Conservation (phyloP, 768 basidiomycete species). For the Cytidiella melzeri region DNA sequence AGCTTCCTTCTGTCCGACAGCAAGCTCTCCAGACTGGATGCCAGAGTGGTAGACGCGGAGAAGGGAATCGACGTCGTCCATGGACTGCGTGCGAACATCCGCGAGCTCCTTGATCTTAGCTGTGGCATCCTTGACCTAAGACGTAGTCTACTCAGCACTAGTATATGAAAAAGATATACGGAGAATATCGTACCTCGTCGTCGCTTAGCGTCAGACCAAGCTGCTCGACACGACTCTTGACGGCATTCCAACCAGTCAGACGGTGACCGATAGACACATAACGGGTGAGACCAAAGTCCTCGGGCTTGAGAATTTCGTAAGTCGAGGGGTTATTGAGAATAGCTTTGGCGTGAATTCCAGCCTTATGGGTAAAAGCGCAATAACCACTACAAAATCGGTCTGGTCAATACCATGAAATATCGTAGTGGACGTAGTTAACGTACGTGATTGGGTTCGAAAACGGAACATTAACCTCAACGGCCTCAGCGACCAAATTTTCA, state of each 20-base stretch:
- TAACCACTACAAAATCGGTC: constrained; percentile 90
- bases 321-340: constrained; percentile 99
- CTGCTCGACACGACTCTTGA: constrained; percentile 99
- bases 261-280: constrained; percentile 98
- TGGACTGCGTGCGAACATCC: constrained; percentile 95
- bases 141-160: too few relatives aligned
- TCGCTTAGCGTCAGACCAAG: constrained; percentile 86
- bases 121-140: constrained; percentile 93
- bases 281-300: constrained; percentile 95
- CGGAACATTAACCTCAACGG: constrained; percentile 95
- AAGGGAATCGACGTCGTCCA: constrained; percentile 98
- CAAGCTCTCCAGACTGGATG: constrained; percentile 86
- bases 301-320: constrained; percentile 98
- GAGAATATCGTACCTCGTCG: constrained; percentile 67
- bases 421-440: constrained; percentile 22
- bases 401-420: background rate
- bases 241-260: constrained; percentile 98
- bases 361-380: constrained; percentile 99
- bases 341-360: constrained; percentile 99
- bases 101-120: constrained; percentile 99
- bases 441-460: constrained; percentile 96
- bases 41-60: constrained; percentile 94
- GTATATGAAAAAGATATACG: too few relatives aligned
- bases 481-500: constrained; percentile 97
- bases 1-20: constrained; percentile 89